A percentile compares a stretch with the other conserved stretches of the same genome.
These are phyloP conservation scores for Wickerhamiella alocasiicola DNA, from an alignment of 805 yeast species.

Conservation along the genomic window DNA sequence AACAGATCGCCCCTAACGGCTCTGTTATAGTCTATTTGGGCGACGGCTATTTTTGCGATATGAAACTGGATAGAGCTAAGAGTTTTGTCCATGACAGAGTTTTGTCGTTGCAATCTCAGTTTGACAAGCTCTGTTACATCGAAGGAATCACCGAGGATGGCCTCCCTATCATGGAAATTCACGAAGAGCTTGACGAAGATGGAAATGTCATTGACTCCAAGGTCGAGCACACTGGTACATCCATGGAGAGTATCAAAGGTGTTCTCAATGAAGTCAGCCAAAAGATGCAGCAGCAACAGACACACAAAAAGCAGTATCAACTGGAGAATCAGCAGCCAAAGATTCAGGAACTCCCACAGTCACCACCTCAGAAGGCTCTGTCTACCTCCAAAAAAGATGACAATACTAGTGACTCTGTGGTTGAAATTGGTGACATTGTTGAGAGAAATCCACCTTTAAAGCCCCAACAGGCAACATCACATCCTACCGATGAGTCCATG, in stretches of 20 bases:
- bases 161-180: slow-evolving; percentile 65
- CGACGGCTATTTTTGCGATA: slow-evolving; percentile 24
- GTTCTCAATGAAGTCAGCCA: background rate
- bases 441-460: background rate
- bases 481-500: background rate
- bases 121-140: slow-evolving; percentile 13
- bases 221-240: slow-evolving; percentile 29
- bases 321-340: background rate
- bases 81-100: slow-evolving; percentile 18
- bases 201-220: slow-evolving; percentile 47
- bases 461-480: background rate
- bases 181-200: slow-evolving; percentile 76
- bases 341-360: background rate
- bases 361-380: background rate
- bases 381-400: background rate
- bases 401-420: background rate
- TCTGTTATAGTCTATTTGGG: slow-evolving; percentile 21
- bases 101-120: slow-evolving; percentile 11
- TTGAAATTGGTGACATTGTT: background rate
- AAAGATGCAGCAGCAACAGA: background rate
- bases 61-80: slow-evolving; percentile 15
- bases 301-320: background rate
- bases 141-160: slow-evolving; percentile 33
- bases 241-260: slow-evolving; percentile 8
- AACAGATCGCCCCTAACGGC: slow-evolving; percentile 1